phyloP scores from a whole-genome alignment of 129 eudicot species.

The Tagetes patula region DNA sequence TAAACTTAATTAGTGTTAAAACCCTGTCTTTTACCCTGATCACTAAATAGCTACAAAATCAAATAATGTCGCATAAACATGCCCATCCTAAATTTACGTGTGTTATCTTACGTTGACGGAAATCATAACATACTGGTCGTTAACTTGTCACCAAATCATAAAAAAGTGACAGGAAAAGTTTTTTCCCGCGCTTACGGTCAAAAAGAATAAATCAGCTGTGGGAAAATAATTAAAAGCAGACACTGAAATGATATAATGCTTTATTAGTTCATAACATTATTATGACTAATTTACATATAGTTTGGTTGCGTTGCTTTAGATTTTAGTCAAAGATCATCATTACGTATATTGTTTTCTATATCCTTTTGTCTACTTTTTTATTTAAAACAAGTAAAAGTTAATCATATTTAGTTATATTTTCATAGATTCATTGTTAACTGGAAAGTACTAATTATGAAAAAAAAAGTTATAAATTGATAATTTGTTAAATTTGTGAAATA shows the following conservation, averaged over 20 bases:
- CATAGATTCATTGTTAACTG: neutral
- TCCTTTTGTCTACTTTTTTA: neutral
- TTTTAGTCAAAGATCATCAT: slow-evolving; percentile 17
- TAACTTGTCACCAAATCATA: neutral
- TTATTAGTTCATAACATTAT: neutral
- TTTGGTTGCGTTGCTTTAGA: neutral
- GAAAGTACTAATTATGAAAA: too few species aligned
- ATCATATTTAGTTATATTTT: neutral
- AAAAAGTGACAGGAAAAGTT: slow-evolving; percentile 13
- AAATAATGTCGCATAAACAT: too few species aligned
- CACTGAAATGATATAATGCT: slow-evolving; percentile 4
- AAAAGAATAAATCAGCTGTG: neutral
- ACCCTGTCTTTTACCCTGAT: too few species aligned
- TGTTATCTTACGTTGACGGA: too few species aligned
- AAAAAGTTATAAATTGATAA: too few species aligned
- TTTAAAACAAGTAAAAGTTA: neutral
- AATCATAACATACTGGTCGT: neutral
- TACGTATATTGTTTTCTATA: neutral
- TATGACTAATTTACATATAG: neutral
- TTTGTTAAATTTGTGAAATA: too few species aligned
- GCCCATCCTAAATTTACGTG: too few species aligned
- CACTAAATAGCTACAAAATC: too few species aligned
- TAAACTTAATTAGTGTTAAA: too few species aligned
- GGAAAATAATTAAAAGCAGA: slow-evolving; percentile 15
- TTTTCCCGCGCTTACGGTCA: slow-evolving; percentile 16